Evolutionary conservation across 306 rosid genomes (phyloP).

Genomic region (Vachellia collinsii): DNA sequence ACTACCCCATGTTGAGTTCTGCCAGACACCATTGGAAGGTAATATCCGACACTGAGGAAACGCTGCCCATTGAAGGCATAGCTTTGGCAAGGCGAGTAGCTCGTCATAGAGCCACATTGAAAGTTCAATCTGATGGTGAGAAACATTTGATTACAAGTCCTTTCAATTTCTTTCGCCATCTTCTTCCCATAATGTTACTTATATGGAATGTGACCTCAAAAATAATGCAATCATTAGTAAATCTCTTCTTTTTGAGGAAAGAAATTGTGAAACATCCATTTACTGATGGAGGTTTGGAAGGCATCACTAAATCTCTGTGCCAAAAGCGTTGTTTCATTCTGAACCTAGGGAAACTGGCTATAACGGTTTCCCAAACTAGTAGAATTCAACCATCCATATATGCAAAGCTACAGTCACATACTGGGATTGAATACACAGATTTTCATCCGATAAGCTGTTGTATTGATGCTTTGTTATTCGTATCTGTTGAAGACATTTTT

Average conservation of each 20-base stretch:
- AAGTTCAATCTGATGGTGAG: slow-evolving; percentile 45
- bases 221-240: slow-evolving; percentile 39
- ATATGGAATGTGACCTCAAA: slow-evolving; percentile 54
- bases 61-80: slow-evolving; percentile 72
- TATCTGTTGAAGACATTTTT: slow-evolving; percentile 52
- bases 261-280: slow-evolving; percentile 47
- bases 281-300: slow-evolving; percentile 43
- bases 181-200: slow-evolving; percentile 42
- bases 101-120: slow-evolving; percentile 68
- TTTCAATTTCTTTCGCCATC: slow-evolving; percentile 42
- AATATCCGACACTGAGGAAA: slow-evolving; percentile 69
- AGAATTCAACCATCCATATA: slow-evolving; percentile 54
- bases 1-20: slow-evolving; percentile 50
- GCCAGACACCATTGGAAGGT: slow-evolving; percentile 62
- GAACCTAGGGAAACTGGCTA: slow-evolving; percentile 63
- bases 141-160: slow-evolving; percentile 23
- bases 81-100: slow-evolving; percentile 83
- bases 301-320: slow-evolving; percentile 42
- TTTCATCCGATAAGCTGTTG: slow-evolving; percentile 52
- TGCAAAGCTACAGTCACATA: slow-evolving; percentile 59
- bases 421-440: slow-evolving; percentile 53
- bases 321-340: slow-evolving; percentile 53
- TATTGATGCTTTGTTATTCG: slow-evolving; percentile 54
- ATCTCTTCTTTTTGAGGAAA: slow-evolving; percentile 36
- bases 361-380: slow-evolving; percentile 50